phyloP scores from a whole-genome alignment of 164 flowering plant genomes.

The Vitis riparia region DNA sequence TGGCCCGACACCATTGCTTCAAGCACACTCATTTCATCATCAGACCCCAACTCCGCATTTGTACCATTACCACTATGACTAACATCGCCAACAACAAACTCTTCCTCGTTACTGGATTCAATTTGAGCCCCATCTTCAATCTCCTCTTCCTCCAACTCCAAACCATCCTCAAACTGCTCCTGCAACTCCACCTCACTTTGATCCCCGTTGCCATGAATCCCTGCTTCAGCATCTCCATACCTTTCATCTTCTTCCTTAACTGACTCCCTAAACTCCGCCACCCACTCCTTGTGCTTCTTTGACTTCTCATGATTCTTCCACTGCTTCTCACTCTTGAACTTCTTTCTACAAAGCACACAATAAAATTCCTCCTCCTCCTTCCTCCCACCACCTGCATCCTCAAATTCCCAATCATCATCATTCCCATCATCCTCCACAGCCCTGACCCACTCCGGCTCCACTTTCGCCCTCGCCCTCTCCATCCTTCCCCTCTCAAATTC shows the following conservation, averaged over 20 bases:
- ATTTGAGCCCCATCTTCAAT: slow-evolving; percentile 15
- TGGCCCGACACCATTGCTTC: slow-evolving; percentile 73
- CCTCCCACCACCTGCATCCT: slow-evolving; percentile 32
- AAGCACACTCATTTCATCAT: slow-evolving; percentile 61
- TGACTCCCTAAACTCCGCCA: slow-evolving; percentile 61
- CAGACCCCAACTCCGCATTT: slow-evolving; percentile 13
- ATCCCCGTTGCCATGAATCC: slow-evolving; percentile 12
- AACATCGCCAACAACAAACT: neutral
- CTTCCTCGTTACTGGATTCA: slow-evolving; percentile 1
- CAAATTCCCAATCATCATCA: slow-evolving; percentile 1
- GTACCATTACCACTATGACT: neutral
- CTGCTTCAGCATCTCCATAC: slow-evolving; percentile 10
- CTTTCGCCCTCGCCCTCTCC: slow-evolving; percentile 61
- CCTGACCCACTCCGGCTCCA: slow-evolving; percentile 89
- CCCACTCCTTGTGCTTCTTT: slow-evolving; percentile 89
- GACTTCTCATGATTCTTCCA: slow-evolving; percentile 99
- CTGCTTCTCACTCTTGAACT: slow-evolving; percentile 95
- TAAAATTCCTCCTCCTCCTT: slow-evolving; percentile 45
- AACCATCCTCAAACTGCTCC: slow-evolving; percentile 37
- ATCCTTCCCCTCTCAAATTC: slow-evolving; percentile 59
- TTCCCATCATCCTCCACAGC: slow-evolving; percentile 36
- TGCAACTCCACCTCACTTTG: slow-evolving; percentile 24
- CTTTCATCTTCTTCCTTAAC: slow-evolving; percentile 28
- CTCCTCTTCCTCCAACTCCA: slow-evolving; percentile 22
- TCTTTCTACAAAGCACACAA: slow-evolving; percentile 87